A percentile compares a stretch with the other conserved stretches of the same genome.
These are phyloP conservation scores for Cryptosporidium canis DNA, from an alignment of 169 alveolate genomes.

Conservation along the genomic window DNA sequence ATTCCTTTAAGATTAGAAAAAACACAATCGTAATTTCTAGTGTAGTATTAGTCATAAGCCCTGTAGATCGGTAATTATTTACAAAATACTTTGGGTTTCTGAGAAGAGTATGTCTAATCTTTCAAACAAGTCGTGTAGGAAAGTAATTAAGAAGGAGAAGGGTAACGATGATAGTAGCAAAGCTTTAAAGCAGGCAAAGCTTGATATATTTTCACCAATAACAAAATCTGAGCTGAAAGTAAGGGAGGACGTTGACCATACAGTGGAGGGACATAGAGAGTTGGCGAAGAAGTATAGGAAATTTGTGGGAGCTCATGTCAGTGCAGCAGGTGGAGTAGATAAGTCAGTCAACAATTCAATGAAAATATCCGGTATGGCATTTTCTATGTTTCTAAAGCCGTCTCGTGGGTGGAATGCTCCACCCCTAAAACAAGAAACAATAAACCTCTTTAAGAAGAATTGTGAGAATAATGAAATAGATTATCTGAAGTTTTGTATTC, in stretches of 20 bases:
- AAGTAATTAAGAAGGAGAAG: conserved; percentile 12
- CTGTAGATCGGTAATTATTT: too few species aligned
- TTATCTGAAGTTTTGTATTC: conserved; percentile 78
- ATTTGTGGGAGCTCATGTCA: conserved; percentile 88
- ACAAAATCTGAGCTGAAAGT: not conserved
- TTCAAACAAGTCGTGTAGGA: not conserved
- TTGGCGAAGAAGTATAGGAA: conserved; percentile 3
- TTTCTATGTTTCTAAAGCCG: conserved; percentile 87
- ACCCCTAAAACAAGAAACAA: conserved; percentile 79
- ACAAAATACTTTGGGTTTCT: not conserved
- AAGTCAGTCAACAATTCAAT: conserved; percentile 82
- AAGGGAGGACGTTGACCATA: conserved; percentile 8
- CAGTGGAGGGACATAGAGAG: conserved; percentile 17
- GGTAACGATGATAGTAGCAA: not conserved
- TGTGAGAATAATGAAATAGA: conserved; percentile 78
- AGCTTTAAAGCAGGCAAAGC: conserved; percentile 8
- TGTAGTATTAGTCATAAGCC: too few species aligned
- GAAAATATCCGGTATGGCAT: conserved; percentile 84
- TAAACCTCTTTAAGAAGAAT: conserved; percentile 78
- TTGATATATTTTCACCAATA: not conserved
- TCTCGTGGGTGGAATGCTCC: conserved; percentile 90
- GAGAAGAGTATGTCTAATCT: not conserved
- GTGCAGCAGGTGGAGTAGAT: conserved; percentile 90
- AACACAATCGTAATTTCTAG: not conserved
- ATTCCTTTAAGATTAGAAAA: not conserved